Evolutionary conservation across 2,329 filamentous ascomycete species (phyloP).

Genomic region (Cercospora sp.): DNA sequence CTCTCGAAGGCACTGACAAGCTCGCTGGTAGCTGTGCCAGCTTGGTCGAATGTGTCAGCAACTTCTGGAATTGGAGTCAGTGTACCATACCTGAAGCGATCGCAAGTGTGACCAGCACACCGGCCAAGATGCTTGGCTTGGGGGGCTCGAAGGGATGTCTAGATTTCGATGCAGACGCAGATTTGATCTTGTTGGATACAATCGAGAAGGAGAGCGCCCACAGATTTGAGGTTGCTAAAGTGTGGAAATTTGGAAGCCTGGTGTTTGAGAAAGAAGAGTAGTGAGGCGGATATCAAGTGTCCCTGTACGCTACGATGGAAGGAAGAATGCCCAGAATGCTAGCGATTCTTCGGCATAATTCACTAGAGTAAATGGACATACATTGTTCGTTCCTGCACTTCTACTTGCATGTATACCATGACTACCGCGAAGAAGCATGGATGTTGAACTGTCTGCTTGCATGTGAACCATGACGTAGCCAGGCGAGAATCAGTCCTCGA

Average conservation of each 20-base stretch:
- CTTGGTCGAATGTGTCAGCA: slow-evolving; percentile 79
- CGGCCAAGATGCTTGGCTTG: slow-evolving; percentile 73
- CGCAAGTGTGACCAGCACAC: slow-evolving; percentile 72
- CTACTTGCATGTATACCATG: not conserved
- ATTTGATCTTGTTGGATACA: slow-evolving; percentile 65
- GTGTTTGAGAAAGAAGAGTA: slow-evolving; percentile 40
- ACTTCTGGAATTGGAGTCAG: slow-evolving; percentile 75
- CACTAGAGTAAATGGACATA: not conserved
- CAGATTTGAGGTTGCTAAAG: slow-evolving; percentile 67
- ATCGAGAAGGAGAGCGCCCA: slow-evolving; percentile 47
- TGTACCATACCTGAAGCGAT: slow-evolving; percentile 68
- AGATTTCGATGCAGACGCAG: slow-evolving; percentile 50
- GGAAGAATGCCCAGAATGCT: not conserved
- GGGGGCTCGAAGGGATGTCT: slow-evolving; percentile 64
- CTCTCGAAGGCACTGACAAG: slow-evolving; percentile 74
- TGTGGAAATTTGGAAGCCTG: slow-evolving; percentile 74
- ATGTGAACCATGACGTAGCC: slow-evolving; percentile 9
- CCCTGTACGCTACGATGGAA: not conserved
- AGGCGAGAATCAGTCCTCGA: not conserved
- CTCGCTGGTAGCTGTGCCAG: slow-evolving; percentile 62
- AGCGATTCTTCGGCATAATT: not conserved
- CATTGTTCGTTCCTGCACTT: not conserved
- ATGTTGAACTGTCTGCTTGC: not conserved
- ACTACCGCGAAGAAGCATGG: not conserved
- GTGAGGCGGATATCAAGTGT: no score